These are phyloP conservation scores for Echinochloa phyllopogon DNA, from an alignment of 176 grass and related monocot genomes.

Conservation along the genomic window DNA sequence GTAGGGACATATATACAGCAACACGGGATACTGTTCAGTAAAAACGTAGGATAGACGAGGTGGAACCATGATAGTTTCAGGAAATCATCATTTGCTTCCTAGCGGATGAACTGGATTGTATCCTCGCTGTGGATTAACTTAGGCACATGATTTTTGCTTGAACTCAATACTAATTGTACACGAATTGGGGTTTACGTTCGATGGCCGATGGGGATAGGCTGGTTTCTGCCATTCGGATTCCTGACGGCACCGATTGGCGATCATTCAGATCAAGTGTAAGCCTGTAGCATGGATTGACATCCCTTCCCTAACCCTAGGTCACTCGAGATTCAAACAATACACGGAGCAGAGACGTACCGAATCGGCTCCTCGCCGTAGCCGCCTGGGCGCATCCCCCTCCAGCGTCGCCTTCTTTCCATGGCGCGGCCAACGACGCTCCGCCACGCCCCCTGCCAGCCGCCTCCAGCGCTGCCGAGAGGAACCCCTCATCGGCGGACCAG, in stretches of 20 bases:
- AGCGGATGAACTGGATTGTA: background rate
- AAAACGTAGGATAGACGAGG: background rate
- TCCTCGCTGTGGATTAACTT: background rate
- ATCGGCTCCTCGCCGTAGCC: background rate
- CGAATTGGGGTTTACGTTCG: background rate
- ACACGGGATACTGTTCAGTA: background rate
- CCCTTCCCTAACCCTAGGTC: conserved; percentile 8
- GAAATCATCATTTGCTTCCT: background rate
- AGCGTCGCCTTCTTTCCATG: background rate
- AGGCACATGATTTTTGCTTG: background rate
- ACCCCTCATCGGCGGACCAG: background rate
- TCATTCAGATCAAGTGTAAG: background rate
- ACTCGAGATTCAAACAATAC: background rate
- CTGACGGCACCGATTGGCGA: background rate
- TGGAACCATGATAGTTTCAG: background rate
- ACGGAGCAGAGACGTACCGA: conserved; percentile 27
- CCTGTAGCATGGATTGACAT: background rate
- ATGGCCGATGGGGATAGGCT: background rate
- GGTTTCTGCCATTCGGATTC: background rate
- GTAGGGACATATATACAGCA: background rate
- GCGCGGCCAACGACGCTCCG: background rate
- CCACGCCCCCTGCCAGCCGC: background rate
- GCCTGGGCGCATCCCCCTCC: background rate
- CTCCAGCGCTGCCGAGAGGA: background rate
- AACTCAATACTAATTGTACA: background rate